Evolutionary conservation across 306 rosid species (phyloP), one percentile per base, ranked within the genome.

Genomic region (Trifolium pratense): DNA sequence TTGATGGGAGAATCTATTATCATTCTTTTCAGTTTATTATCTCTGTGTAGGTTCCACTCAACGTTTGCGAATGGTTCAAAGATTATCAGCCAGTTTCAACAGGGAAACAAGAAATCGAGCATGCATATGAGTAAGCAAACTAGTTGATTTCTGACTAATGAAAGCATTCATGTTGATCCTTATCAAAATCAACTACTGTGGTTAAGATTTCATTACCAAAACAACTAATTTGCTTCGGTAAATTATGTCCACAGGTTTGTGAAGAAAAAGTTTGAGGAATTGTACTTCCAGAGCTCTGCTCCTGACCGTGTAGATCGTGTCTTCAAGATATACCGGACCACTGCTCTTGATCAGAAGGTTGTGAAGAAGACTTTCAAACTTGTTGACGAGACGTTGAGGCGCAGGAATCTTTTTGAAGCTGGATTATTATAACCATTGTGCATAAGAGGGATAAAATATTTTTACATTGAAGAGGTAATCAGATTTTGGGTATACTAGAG

Each of bases 351-450:
- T 87, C 99, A 94, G 80, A 94, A 91, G 87, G 93, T 91, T 43
- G 96, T 94, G 77, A 94, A 94, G 91, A 94, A 94, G 89, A 91
- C 99, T 1, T 91, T 94, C 91, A 94, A 94, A 88, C 97, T 94
- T 18, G 96, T 94, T 10, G 97, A 94, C 10, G 99, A 94, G 87
- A 89, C 94, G 15, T 83, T 94, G 80, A 87, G 97, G 83, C 82
- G 97, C 80, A 83, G 99, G 86, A 87, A 94, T 83, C 97, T 95
- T 69, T 87, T 90, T 6, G 99, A 95, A 74, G 97, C 99, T 9
- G 97, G 99, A 60, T 87, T 95, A 66, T 90, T 95, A 83, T 91
- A 89, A 91, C 83, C 84, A 36, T 9, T 72, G 62, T 73, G 61
- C 64, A 29, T 46, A 40, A 68, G 39, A 70, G 63, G 75, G 67